These are phyloP conservation scores for Solanum clarkiae DNA, from an alignment of 257 asterid species.

Conservation along the genomic window DNA sequence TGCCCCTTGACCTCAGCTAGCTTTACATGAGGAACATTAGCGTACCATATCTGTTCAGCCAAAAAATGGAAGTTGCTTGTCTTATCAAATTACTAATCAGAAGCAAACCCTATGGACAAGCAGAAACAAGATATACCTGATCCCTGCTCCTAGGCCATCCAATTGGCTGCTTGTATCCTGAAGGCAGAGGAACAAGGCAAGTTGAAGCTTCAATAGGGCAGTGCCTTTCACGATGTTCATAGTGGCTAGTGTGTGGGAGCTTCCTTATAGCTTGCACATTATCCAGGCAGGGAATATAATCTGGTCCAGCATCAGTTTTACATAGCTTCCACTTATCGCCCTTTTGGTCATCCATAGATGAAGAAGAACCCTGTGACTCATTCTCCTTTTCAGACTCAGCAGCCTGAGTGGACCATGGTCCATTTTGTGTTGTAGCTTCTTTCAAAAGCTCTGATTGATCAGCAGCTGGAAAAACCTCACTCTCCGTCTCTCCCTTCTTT, in stretches of 20 bases:
- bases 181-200: conserved; percentile 14
- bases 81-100: neutral
- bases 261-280: conserved; percentile 3
- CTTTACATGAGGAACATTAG: conserved; percentile 12
- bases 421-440: conserved; percentile 7
- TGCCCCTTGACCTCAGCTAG: conserved; percentile 14
- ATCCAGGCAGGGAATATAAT: conserved; percentile 14
- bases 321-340: conserved; percentile 7
- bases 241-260: conserved; percentile 3
- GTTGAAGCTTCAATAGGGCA: conserved; percentile 8
- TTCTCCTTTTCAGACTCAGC: conserved; percentile 10
- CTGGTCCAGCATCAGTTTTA: conserved; percentile 12
- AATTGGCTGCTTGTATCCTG: conserved; percentile 11
- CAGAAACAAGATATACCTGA: conserved; percentile 1
- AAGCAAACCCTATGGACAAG: neutral
- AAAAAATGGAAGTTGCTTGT: neutral
- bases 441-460: conserved; percentile 12
- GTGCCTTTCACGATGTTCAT: conserved; percentile 17
- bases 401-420: conserved; percentile 13
- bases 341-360: neutral
- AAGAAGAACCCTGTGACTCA: neutral
- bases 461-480: conserved; percentile 9
- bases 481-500: neutral
- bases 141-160: conserved; percentile 18
- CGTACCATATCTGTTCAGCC: conserved; percentile 14